phyloP scores from a whole-genome alignment of 2,329 filamentous ascomycete species.

The Didymella exigua region DNA sequence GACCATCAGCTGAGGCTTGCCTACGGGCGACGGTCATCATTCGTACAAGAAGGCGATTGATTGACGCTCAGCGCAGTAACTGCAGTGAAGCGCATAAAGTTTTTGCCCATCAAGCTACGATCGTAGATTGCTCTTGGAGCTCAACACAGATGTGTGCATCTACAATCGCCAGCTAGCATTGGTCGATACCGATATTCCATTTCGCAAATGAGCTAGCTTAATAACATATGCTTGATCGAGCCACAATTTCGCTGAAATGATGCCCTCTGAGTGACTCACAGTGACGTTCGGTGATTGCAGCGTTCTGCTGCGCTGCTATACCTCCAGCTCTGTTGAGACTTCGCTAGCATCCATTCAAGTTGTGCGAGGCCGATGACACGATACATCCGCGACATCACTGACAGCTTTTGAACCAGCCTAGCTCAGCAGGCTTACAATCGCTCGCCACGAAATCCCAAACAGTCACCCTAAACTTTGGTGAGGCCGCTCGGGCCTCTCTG shows the following conservation, averaged over 20 bases:
- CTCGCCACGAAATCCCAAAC: too few species aligned
- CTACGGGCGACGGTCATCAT: neutral
- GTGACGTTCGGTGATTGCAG: neutral
- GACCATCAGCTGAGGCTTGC: neutral
- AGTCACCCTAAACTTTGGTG: neutral
- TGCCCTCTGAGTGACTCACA: neutral
- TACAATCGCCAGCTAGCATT: neutral
- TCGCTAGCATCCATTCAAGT: neutral
- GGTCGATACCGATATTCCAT: neutral
- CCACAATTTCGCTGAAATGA: too few species aligned
- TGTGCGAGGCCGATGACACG: neutral
- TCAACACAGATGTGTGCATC: neutral
- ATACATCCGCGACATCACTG: neutral
- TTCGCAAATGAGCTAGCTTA: neutral
- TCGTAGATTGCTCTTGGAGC: too few species aligned
- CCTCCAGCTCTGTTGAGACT: neutral
- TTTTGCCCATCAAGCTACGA: too few species aligned
- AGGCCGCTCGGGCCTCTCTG: slow-evolving; percentile 6
- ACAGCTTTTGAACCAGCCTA: neutral
- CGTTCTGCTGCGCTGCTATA: neutral
- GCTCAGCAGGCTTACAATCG: neutral
- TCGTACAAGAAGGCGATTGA: neutral
- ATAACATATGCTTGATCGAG: neutral
- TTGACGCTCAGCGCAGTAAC: neutral
- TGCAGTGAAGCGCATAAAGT: neutral